Percentiles rank a stretch among this genome's conserved stretches.
Conservation (phyloP, 2,329 filamentous ascomycete genomes). For the Monilinia fructicola region DNA sequence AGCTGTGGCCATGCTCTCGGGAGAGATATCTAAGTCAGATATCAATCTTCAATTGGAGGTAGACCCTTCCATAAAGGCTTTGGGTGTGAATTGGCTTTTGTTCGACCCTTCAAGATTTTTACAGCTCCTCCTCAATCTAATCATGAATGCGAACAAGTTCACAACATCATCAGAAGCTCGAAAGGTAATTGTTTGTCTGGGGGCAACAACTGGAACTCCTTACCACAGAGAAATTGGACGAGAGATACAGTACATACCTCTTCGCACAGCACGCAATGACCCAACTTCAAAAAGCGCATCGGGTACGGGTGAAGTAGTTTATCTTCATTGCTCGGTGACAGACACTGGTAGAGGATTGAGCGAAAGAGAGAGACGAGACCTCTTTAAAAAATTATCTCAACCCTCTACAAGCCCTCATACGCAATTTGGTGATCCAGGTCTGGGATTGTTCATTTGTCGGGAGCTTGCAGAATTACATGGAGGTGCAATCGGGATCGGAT, state of each 20-base stretch:
- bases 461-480: constrained; percentile 12
- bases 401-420: background rate
- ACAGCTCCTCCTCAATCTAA: constrained; percentile 4
- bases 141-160: constrained; percentile 2
- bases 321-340: constrained; percentile 12
- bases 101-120: constrained; percentile 15
- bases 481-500: constrained; percentile 4
- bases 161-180: background rate
- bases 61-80: background rate
- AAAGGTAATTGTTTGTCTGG: constrained; percentile 1
- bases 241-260: constrained; percentile 10
- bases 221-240: constrained; percentile 3
- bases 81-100: background rate
- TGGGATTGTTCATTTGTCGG: constrained; percentile 4
- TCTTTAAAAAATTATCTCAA: constrained; percentile 1
- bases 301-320: background rate
- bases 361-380: background rate
- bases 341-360: constrained; percentile 1
- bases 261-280: constrained; percentile 2
- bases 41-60: constrained; percentile 1
- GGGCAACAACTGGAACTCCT: background rate
- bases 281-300: background rate
- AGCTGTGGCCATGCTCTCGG: constrained; percentile 12
- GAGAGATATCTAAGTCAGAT: background rate
- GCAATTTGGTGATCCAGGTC: background rate